Evolutionary conservation across 2,329 filamentous ascomycete species (phyloP).

Genomic region (Sphaerostilbella broomeana): DNA sequence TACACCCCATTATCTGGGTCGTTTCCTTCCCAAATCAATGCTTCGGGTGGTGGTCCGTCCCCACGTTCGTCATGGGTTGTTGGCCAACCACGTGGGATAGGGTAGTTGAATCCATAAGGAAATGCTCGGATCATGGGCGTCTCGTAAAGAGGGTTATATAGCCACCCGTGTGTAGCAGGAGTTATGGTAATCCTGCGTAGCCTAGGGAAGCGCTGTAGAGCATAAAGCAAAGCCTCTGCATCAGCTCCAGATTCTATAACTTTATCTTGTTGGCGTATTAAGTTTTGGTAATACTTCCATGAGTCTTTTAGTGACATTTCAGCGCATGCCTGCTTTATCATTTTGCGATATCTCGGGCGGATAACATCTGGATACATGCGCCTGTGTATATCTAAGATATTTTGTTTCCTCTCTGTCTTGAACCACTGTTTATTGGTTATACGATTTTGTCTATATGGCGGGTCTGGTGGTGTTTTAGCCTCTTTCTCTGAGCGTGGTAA

Average conservation of each 20-base stretch:
- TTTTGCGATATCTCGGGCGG: too few species aligned
- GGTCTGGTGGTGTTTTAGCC: background rate
- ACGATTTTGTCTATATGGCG: background rate
- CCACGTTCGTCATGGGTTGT: background rate
- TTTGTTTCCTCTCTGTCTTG: background rate
- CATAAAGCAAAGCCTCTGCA: slow-evolving; percentile 26
- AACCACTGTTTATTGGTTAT: background rate
- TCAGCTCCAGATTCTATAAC: slow-evolving; percentile 25
- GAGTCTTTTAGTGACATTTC: slow-evolving; percentile 4
- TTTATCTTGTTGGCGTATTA: slow-evolving; percentile 28
- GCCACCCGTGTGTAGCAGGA: slow-evolving; percentile 31
- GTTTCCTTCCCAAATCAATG: slow-evolving; percentile 9
- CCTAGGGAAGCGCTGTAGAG: slow-evolving; percentile 27
- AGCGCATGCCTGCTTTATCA: background rate
- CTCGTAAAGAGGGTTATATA: slow-evolving; percentile 31
- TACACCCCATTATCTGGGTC: too few species aligned
- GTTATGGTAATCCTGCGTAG: slow-evolving; percentile 33
- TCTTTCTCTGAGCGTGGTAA: background rate
- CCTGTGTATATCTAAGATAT: too few species aligned
- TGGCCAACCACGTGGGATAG: slow-evolving; percentile 25
- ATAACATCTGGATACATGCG: too few species aligned
- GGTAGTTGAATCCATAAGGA: slow-evolving; percentile 33
- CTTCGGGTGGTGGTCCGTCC: slow-evolving; percentile 6
- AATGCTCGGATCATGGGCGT: slow-evolving; percentile 38
- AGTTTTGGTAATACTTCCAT: slow-evolving; percentile 24